Percentiles rank a stretch among this genome's conserved stretches.
Conservation (phyloP, 2,329 filamentous ascomycete species). For the Cercospora janseana region DNA sequence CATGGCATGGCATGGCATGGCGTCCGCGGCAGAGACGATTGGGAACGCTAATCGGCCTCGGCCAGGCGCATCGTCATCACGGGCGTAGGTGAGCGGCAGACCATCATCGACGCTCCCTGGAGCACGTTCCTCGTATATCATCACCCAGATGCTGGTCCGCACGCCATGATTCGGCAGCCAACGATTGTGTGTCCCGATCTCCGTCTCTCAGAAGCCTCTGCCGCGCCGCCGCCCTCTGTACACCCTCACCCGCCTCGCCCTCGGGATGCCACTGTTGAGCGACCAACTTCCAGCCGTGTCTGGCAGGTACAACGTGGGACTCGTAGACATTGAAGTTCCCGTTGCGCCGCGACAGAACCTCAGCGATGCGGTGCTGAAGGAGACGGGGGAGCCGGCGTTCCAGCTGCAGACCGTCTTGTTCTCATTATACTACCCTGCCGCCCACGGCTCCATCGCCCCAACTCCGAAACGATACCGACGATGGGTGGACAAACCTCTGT, state of each 20-base stretch:
- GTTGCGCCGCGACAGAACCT: constrained; percentile 38
- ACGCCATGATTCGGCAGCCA: too few species aligned
- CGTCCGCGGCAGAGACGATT: too few species aligned
- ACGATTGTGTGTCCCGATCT: too few species aligned
- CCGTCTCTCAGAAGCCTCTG: too few species aligned
- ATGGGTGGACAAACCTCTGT: constrained; percentile 48
- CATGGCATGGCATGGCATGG: too few species aligned
- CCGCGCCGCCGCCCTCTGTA: too few species aligned
- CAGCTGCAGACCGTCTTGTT: constrained; percentile 47
- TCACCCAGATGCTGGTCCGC: too few species aligned
- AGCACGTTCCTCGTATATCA: too few species aligned
- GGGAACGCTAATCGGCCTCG: too few species aligned
- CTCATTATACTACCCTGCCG: constrained; percentile 48
- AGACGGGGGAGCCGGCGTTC: constrained; percentile 43
- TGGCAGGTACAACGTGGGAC: constrained; percentile 45
- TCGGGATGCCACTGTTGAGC: constrained; percentile 45
- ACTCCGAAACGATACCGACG: constrained; percentile 40
- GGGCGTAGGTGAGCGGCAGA: too few species aligned
- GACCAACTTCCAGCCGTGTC: constrained; percentile 45
- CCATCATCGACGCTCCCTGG: too few species aligned
- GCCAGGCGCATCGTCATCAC: too few species aligned
- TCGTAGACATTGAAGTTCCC: constrained; percentile 45
- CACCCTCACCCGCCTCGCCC: constrained; percentile 40
- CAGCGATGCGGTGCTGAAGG: constrained; percentile 40
- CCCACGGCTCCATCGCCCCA: constrained; percentile 28